Conservation (phyloP, 2,329 filamentous ascomycete genomes). For the Trematosphaeria pertusa region DNA sequence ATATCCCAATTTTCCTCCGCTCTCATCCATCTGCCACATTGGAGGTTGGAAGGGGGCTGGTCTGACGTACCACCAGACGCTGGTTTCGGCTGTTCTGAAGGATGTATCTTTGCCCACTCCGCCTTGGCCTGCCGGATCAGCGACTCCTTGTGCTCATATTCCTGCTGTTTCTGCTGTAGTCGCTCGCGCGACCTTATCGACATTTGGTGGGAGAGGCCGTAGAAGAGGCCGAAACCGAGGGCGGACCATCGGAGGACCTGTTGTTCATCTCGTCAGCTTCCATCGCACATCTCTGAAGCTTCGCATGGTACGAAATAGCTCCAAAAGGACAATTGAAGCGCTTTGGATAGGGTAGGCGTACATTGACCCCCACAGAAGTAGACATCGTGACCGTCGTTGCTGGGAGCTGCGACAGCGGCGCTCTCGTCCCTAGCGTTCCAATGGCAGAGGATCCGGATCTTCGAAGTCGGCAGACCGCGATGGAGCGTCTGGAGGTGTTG, state of each 20-base stretch:
- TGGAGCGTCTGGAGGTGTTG: slow-evolving; percentile 29
- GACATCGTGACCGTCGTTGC: slow-evolving; percentile 46
- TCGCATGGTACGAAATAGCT: background rate
- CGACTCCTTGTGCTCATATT: slow-evolving; percentile 89
- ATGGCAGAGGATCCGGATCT: slow-evolving; percentile 33
- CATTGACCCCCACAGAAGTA: slow-evolving; percentile 60
- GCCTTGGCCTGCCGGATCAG: slow-evolving; percentile 93
- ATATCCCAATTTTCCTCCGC: slow-evolving; percentile 30
- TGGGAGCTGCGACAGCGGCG: slow-evolving; percentile 27
- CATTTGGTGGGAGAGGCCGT: slow-evolving; percentile 93
- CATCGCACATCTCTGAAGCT: slow-evolving; percentile 10
- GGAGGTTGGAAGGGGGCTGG: background rate
- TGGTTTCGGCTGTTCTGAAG: slow-evolving; percentile 39
- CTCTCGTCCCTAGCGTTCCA: slow-evolving; percentile 31
- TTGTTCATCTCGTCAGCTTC: slow-evolving; percentile 31
- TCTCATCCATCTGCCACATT: slow-evolving; percentile 41
- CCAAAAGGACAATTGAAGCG: background rate
- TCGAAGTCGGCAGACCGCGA: slow-evolving; percentile 29
- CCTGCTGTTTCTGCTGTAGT: slow-evolving; percentile 73
- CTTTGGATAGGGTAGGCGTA: slow-evolving; percentile 53
- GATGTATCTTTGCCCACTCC: slow-evolving; percentile 82
- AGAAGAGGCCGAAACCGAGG: slow-evolving; percentile 88
- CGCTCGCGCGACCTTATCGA: slow-evolving; percentile 76
- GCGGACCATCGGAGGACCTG: slow-evolving; percentile 98
- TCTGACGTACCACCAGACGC: slow-evolving; percentile 37